Evolutionary conservation across 1,284 basidiomycete species (phyloP).

Genomic region (Albatrellus sp.): DNA sequence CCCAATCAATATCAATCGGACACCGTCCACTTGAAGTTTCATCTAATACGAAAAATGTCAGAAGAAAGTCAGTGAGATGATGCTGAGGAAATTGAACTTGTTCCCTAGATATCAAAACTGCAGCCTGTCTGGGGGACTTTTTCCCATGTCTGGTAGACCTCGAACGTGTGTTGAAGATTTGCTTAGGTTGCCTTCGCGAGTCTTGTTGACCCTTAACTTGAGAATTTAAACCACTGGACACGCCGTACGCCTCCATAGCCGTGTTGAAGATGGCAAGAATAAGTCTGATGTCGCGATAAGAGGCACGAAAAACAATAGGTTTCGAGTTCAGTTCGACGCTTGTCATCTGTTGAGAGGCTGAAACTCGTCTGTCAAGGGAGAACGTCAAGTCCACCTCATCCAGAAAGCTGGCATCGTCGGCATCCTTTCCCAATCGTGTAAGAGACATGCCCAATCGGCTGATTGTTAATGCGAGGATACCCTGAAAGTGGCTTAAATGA

Average conservation of each 20-base stretch:
- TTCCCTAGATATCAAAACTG: constrained; percentile 69
- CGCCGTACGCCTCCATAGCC: constrained; percentile 59
- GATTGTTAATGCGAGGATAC: constrained; percentile 75
- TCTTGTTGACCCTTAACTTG: constrained; percentile 13
- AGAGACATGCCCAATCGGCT: constrained; percentile 90
- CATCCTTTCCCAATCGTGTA: constrained; percentile 74
- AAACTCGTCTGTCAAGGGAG: constrained; percentile 75
- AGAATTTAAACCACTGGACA: constrained; percentile 4
- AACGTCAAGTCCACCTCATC: constrained; percentile 89
- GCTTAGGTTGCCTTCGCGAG: constrained; percentile 5
- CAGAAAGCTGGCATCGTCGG: constrained; percentile 83
- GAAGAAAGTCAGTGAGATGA: background rate
- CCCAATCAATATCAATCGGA: constrained; percentile 89
- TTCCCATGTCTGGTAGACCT: constrained; percentile 1
- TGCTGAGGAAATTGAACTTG: constrained; percentile 34
- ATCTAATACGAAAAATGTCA: constrained; percentile 18
- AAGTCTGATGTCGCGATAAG: constrained; percentile 85
- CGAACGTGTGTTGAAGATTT: background rate
- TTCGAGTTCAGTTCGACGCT: constrained; percentile 78
- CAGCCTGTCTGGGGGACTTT: constrained; percentile 38
- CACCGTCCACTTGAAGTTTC: constrained; percentile 78
- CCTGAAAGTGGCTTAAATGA: constrained; percentile 26
- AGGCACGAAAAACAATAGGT: constrained; percentile 85
- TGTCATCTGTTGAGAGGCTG: constrained; percentile 64
- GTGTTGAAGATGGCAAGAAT: constrained; percentile 86